A percentile compares a stretch with the other conserved stretches of the same genome.
Evolutionary conservation across 1,284 basidiomycete genomes (phyloP).

Genomic region (Neolentinus lepideus): DNA sequence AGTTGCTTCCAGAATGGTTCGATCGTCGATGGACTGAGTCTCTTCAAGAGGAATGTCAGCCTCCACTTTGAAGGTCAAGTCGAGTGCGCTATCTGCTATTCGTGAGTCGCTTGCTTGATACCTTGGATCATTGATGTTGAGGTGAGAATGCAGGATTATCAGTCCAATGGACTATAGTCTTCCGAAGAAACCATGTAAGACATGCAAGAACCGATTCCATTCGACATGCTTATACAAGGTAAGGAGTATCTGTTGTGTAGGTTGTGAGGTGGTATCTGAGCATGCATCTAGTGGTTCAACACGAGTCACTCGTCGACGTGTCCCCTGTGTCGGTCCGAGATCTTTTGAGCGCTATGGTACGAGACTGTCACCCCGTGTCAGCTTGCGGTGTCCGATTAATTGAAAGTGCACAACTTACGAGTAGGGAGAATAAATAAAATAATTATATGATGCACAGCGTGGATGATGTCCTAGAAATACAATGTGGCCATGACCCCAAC

Average conservation of each 20-base stretch:
- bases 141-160: conserved; percentile 64
- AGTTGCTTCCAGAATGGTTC: conserved; percentile 68
- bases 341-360: conserved; percentile 33
- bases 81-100: conserved; percentile 93
- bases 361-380: neutral
- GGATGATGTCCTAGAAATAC: neutral
- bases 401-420: neutral
- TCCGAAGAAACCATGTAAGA: conserved; percentile 90
- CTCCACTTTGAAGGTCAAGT: conserved; percentile 91
- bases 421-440: neutral
- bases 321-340: conserved; percentile 83
- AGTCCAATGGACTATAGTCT: conserved; percentile 85
- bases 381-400: neutral
- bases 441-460: neutral
- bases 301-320: conserved; percentile 87
- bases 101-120: conserved; percentile 40
- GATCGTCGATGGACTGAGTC: conserved; percentile 84
- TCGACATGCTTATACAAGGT: conserved; percentile 88
- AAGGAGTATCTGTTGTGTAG: conserved; percentile 11
- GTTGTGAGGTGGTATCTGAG: conserved; percentile 3
- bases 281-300: conserved; percentile 76
- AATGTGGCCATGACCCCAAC: neutral
- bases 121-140: neutral
- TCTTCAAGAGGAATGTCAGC: conserved; percentile 93
- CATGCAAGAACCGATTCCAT: conserved; percentile 95